Evolutionary conservation across 2,329 filamentous ascomycete genomes (phyloP), one percentile per base, ranked within the genome.

Genomic region (Penicillium sp.): DNA sequence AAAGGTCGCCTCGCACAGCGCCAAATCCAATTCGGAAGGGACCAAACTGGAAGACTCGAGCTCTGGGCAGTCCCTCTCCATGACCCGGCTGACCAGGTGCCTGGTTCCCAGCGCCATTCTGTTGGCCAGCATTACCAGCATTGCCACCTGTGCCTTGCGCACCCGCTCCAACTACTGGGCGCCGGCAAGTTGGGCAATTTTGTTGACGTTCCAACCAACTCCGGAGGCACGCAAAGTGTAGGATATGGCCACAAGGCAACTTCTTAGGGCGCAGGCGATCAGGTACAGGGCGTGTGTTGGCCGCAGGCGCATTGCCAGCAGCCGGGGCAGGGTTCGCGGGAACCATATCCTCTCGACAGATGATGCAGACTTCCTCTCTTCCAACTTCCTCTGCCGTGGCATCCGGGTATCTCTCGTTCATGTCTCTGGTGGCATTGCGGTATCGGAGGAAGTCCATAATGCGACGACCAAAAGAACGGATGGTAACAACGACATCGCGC

Each of bases 151-250:
- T 63, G 21, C 57, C 65, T n/a, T 55, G 68, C 24, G 58, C 70
- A 75, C 59, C 67, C 48, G 60, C 76, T 2, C 83, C 82, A 37
- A 91, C 79, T 16, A 96, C 95, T 16, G 93, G 88, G 50, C 90
- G 85, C 65, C 95, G 86, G 73, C 95, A 99, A 2, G 92, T 99
- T 7, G 95, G 95, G 72, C 95, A 99, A 33, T 96, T 93, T 77
- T 99, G 95, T 74, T 99, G 95, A 62, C 95, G 84, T 79, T 99
- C 95, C 27, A 99, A 83, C 95, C 95, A 99, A 73, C 93, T 96
- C 75, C 95, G 91, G 56, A 99, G 84, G 73, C 95, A 99, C 48
- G 92, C 89, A 63, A 97, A 90, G 74, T 99, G 95, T 39, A 99
- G 78, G 39, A 98, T 95, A 70, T 99, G 95, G 5, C 93, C 93